phyloP scores from a whole-genome alignment of 495 filamentous ascomycete species.

The Schizothecium vesticola region DNA sequence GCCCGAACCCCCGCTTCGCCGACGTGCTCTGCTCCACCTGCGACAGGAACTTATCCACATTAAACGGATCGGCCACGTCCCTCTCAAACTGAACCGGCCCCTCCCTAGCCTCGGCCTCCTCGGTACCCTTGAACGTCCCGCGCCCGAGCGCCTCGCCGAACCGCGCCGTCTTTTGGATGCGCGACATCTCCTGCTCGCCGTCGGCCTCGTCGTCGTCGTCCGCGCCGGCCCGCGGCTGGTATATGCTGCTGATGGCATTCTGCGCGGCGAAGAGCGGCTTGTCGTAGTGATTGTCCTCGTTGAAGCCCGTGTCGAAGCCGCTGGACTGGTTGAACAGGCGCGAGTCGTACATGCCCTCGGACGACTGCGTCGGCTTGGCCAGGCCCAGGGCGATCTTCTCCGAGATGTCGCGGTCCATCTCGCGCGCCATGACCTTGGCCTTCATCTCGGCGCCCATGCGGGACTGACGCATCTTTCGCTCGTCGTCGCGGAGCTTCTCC shows the following conservation, averaged over 20 bases:
- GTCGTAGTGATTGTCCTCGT: conserved; percentile 97
- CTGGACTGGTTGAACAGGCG: conserved; percentile 90
- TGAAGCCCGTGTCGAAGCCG: conserved; percentile 85
- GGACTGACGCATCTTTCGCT: conserved; percentile 86
- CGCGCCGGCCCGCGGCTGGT: conserved; percentile 69
- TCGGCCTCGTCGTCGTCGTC: conserved; percentile 74
- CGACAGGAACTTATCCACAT: conserved; percentile 85
- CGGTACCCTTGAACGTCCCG: conserved; percentile 85
- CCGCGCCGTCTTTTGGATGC: conserved; percentile 73
- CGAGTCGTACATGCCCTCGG: conserved; percentile 94
- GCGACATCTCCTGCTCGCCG: conserved; percentile 75
- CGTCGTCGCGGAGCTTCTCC: conserved; percentile 74
- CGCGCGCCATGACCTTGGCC: conserved; percentile 85
- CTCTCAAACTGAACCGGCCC: conserved; percentile 99
- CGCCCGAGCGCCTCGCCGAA: conserved; percentile 81
- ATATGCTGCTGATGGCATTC: conserved; percentile 93
- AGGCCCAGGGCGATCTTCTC: conserved; percentile 95
- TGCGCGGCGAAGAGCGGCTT: conserved; percentile 96
- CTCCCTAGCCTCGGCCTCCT: conserved; percentile 77
- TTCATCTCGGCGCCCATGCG: conserved; percentile 91
- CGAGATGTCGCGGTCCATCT: conserved; percentile 94
- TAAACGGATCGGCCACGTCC: conserved; percentile 80
- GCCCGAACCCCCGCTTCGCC: conserved; percentile 75
- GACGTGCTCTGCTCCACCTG: conserved; percentile 60
- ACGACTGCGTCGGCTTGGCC: conserved; percentile 86